Evolutionary conservation across 495 filamentous ascomycete species (phyloP), one percentile per base, ranked within the genome.

Genomic region (Aspergillus campestris): DNA sequence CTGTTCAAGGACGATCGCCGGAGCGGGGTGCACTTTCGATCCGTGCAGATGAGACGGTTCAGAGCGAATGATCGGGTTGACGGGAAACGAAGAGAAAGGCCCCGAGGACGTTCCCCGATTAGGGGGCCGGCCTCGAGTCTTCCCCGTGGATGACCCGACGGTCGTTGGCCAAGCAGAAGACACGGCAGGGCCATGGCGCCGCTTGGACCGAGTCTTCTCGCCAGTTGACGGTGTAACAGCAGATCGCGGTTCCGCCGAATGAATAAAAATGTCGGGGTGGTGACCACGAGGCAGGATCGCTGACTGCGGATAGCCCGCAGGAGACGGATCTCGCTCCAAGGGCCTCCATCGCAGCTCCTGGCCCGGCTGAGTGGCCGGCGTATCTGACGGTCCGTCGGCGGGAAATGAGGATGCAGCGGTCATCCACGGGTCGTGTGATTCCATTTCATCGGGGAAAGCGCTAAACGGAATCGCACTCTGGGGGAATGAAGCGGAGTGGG

Each of bases 81-180:
- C 83, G 0, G 89, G 88, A 50, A 95, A 95, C 0, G 89, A 90
- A 7, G 84, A 89, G 56, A 91, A 92, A 6, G 89, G 88, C 0
- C 87, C 89, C 3, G 70, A 75, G 10, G 83, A 72, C 11, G 77
- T 79, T 13, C 87, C 80, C 59, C 85, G 87, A 49, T 80, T 88
- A 3, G 91, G 89, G 43, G 92, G 92, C 47, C 92, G 70, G 8
- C 92, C 92, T 36, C 92, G 71, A 11, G 87, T 65, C 48, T 92
- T 94, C 5, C 88, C 87, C 7, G 72, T 79, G 2, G 80, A 67
- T 15, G 79, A 72, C 28, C 77, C 75, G 5, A 77, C 80, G 36
- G 76, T 81, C 42, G 77, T 85, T 13, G 86, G 79, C 92, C 92
- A 98, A 9, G 92, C 92, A 18, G 91, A 95, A 6, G 92, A 98